Percentiles rank a stretch among this genome's conserved stretches.
These are phyloP conservation scores for Dimocarpus longan DNA, from an alignment of 345 rosid genomes.

Conservation along the genomic window DNA sequence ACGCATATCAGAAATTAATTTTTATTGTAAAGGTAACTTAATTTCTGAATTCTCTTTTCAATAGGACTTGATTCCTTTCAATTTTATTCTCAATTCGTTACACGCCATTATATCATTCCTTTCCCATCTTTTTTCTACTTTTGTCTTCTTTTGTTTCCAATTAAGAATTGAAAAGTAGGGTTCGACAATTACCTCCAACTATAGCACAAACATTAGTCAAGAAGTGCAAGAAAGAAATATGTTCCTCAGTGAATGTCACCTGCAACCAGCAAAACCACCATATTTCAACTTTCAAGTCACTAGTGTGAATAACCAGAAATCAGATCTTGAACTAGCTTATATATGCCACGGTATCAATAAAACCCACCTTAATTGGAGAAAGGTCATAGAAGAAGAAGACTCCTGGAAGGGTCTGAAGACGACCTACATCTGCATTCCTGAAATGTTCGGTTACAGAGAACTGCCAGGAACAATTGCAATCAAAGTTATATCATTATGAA, in stretches of 20 bases:
- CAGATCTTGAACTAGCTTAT: neutral
- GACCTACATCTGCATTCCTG: conserved; percentile 62
- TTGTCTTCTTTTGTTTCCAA: neutral
- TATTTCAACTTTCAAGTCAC: neutral
- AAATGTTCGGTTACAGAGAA: conserved; percentile 96
- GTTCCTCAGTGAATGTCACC: conserved; percentile 86
- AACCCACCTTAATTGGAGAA: conserved; percentile 89
- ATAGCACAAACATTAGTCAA: conserved; percentile 91
- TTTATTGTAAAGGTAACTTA: too few relatives aligned
- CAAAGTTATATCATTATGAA: conserved; percentile 20
- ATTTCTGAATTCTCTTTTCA: too few relatives aligned
- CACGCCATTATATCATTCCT: neutral
- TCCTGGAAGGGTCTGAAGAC: conserved; percentile 75
- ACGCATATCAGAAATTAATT: too few relatives aligned
- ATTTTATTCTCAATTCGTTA: too few relatives aligned
- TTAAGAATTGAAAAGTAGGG: neutral
- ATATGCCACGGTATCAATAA: neutral
- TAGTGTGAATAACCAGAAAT: neutral
- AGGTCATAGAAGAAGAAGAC: conserved; percentile 98
- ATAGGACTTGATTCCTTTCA: neutral
- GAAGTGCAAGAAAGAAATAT: conserved; percentile 90
- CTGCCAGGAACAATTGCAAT: conserved; percentile 35
- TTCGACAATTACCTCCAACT: conserved; percentile 70
- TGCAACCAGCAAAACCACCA: conserved; percentile 32
- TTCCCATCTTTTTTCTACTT: neutral